Percentiles rank a stretch among this genome's conserved stretches.
These are phyloP conservation scores for Phaeophleospora eucalypticola DNA, from an alignment of 2,329 filamentous ascomycete species.

Conservation along the genomic window DNA sequence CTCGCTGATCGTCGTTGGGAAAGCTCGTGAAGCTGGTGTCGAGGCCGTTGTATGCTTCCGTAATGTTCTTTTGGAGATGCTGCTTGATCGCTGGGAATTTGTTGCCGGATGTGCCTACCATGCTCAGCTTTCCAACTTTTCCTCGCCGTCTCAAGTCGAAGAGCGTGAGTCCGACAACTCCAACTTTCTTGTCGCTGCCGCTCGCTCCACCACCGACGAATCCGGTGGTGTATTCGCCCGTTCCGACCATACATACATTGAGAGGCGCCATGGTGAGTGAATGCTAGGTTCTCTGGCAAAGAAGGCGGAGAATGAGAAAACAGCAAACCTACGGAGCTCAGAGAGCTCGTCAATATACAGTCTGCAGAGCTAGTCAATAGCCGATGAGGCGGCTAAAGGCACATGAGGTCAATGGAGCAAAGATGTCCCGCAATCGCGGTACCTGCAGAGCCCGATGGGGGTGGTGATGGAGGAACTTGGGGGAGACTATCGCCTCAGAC, in stretches of 20 bases:
- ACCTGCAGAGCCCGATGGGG: conserved; percentile 1
- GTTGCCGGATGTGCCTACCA: conserved; percentile 83
- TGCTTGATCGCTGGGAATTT: conserved; percentile 89
- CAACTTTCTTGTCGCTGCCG: conserved; percentile 91
- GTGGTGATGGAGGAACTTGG: not conserved
- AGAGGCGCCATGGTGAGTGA: conserved; percentile 42
- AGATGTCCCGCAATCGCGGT: conserved; percentile 2
- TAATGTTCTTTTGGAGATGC: conserved; percentile 87
- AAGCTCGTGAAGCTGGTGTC: conserved; percentile 83
- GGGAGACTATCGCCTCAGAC: not conserved
- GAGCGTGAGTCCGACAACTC: conserved; percentile 83
- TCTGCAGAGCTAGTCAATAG: conserved; percentile 12
- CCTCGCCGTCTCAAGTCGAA: conserved; percentile 85
- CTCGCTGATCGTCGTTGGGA: conserved; percentile 66
- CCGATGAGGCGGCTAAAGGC: conserved; percentile 15
- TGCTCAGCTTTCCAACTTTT: conserved; percentile 79
- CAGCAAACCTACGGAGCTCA: not conserved
- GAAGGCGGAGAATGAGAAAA: not conserved
- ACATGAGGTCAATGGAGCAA: conserved; percentile 5
- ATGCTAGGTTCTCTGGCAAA: not conserved
- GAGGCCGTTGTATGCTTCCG: conserved; percentile 71
- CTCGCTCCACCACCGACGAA: conserved; percentile 82
- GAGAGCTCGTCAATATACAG: not conserved
- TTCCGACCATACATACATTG: conserved; percentile 63
- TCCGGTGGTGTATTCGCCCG: conserved; percentile 94